Evolutionary conservation across 805 yeast species (phyloP), one percentile per base, ranked within the genome.

Genomic region (Kuraishia molischiana): DNA sequence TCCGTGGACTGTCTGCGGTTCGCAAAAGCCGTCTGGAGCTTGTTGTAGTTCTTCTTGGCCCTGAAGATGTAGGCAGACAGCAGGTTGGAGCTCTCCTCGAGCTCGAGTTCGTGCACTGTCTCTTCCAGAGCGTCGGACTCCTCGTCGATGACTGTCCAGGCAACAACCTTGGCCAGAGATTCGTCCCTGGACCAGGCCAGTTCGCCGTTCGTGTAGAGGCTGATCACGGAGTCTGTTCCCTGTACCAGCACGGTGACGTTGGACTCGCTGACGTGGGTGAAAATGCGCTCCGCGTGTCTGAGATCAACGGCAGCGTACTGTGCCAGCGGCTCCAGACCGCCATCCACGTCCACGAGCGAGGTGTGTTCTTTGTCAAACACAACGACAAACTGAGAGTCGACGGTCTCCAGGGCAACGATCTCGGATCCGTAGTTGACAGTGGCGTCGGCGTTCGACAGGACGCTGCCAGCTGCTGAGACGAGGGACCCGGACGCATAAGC

Each of bases 131-230:
- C 33, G 24, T 58, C 39, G 24, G 41, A 14, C 15, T 47, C 36
- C 41, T 28, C 38, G 38, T 56, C 61, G 19, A 60, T 43, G 17
- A 64, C 44, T 4, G 52, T 40, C 20, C 58, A 55, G n/a, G 65
- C 66, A 4, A 49, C 47, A 3, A 68, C 55, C 22, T 60, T 46
- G 4, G 65, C 52, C 4, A 67, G 40, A 0, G 72, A 63, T 44
- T 63, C 69, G 48, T 72, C 75, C 41, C 63, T 59, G 2, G 38
- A 20, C 79, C 79, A 73, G 8, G 4, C 19, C 4, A 54, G 14
- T 4, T 37, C 41, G 2, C 58, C 59, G 36, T 58, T 48, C 4
- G 38, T 37, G 30, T 42, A 40, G 21, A 43, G 46, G 17, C 43
- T 41, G 38, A 45, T 52, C 33, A 41, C 38, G 10, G 19, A 15